These are phyloP conservation scores for Orychophragmus violaceus DNA, from an alignment of 345 rosid species.

Conservation along the genomic window DNA sequence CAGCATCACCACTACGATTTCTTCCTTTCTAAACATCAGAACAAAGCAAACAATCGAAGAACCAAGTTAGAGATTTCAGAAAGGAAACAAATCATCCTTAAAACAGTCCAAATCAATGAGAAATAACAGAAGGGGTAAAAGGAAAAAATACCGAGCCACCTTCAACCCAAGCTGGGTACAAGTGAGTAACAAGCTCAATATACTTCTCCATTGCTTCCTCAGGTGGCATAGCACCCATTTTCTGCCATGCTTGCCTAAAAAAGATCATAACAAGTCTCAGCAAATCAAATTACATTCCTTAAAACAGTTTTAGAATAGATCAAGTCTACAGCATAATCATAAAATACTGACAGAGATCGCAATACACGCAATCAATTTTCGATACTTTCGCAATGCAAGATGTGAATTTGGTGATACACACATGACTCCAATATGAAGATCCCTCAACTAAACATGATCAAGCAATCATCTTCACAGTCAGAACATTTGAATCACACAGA, in stretches of 20 bases:
- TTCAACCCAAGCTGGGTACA: slow-evolving; percentile 76
- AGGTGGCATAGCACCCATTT: slow-evolving; percentile 57
- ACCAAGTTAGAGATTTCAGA: neutral
- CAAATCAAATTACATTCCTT: neutral
- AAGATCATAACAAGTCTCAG: neutral
- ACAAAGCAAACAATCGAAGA: neutral
- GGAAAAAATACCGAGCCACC: slow-evolving; percentile 41
- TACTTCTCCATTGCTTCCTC: slow-evolving; percentile 95
- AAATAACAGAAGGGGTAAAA: neutral
- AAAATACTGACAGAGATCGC: neutral
- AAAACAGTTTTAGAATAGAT: too few species aligned
- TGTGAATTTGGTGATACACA: neutral
- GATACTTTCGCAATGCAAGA: neutral
- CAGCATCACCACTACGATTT: slow-evolving; percentile 39
- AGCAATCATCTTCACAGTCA: neutral
- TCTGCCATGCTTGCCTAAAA: neutral
- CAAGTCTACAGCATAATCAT: neutral
- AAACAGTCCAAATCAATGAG: neutral
- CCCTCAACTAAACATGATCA: neutral
- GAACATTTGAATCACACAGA: neutral
- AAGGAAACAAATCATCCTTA: neutral
- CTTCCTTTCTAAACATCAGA: slow-evolving; percentile 37
- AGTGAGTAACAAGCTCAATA: slow-evolving; percentile 71
- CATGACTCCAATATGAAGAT: neutral
- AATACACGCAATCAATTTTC: neutral